Evolutionary conservation across 257 asterid genomes (phyloP), one percentile per base, ranked within the genome.

Genomic region (Mentha longifolia): DNA sequence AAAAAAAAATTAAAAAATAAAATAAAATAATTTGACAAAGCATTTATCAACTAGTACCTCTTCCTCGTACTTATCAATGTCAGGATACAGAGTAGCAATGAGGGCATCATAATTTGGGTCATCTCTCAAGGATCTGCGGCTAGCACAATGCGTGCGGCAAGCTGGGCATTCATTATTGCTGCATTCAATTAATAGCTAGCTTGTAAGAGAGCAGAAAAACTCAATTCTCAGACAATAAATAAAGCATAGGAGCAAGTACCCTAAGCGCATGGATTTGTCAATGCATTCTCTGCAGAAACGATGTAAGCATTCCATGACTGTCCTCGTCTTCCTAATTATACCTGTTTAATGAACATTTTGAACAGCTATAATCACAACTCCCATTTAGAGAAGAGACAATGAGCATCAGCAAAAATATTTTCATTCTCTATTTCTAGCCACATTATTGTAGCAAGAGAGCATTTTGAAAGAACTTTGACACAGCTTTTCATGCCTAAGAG

Each of bases 271-370:
- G 71, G 99, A 92, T 83, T 95, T 95, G 88, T 92, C 99, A 74
- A 95, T 95, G 87, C 99, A 95, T 80, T 95, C 98, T 84, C 99
- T 81, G 86, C 98, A 95, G 85, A 95, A 95, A 75, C 98, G 99
- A 79, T 95, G 99, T 63, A 95, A 90, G 82, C 99, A 95, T 79
- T 92, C 99, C 99, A 95, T 95, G 82, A 95, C 99, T 55, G 99
- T 95, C 85, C 99, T 84, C 67, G 99, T 95, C 90, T 95, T 95
- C 86, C 98, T 88, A 65, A 95, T 95, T 65, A 95, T 88, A 77
- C 99, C 99, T 95, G 82, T 65, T 43, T 74, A 65, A 10, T 43
- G 47, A 62, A 79, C 72, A 74, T 65, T 45, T 70, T 45, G 20
- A 78, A 68, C 51, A 72, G 65, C 31, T 61, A 37, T 67, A 68